Base-by-base conservation (phyloP, 768 basidiomycete genomes). In the Mycena albidolilacea region DNA sequence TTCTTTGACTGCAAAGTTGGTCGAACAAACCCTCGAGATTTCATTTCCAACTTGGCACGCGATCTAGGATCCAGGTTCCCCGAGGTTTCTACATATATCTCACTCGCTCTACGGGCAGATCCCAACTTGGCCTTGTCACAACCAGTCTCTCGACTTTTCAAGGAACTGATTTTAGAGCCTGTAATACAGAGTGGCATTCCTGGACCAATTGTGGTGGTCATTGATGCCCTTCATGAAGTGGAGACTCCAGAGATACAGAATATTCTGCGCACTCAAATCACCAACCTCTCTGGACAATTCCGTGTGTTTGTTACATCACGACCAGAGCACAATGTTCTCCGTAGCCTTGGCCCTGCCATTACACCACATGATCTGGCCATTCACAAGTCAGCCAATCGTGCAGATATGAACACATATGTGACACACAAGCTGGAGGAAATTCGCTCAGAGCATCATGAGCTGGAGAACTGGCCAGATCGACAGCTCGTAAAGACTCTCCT, bases 201-300 rank as follows among this genome's bases (percentile, higher is more conserved):
- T 1, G 61, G 61, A 5, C 61, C 43, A 12, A 11, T 63, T 37
- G 61, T 46, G 21, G 55, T 77, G 19, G 74, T 80, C n/a, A 76
- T 80, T 23, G 79, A 80, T 73, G 79, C 78, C 7, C 64, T 80
- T 17, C 76, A 80, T 63, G 76, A 80, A 66, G 71, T 73, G 8
- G 68, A 52, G n/a, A 71, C 71, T 48, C 60, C 62, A 15, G 73
- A 76, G 21, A 37, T 77, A 9, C 67, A 76, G 54, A 19, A 35
- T 15, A 69, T 78, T 48, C 75, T 79, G 15, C 55, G 70, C 9
- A 57, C 71, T n/a, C 66, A 75, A 44, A 54, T 79, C 35, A 65
- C 76, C 17, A 54, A 67, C 9, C 75, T 77, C 21, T 71, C 77
- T 55, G 61, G 46, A 17, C 62, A 41, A n/a, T 63, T 78, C 38